Conservation (phyloP, 2,329 filamentous ascomycete genomes). For the Fusarium domesticum region DNA sequence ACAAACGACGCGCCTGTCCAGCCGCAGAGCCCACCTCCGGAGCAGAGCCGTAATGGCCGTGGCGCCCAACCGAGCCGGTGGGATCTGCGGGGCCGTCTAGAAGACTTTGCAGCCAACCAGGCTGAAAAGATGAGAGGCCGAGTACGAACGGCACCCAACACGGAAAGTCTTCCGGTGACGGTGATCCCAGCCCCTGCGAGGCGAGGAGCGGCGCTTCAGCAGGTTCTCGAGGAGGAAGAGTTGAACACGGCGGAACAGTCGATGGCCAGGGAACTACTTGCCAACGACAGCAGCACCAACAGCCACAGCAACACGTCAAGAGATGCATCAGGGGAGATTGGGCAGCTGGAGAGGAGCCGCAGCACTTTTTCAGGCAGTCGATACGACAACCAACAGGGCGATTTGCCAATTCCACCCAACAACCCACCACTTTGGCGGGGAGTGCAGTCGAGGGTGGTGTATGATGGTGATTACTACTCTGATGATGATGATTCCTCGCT, state of each 20-base stretch:
- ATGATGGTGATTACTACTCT: constrained; percentile 35
- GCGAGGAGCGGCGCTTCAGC: constrained; percentile 54
- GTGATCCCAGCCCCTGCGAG: constrained; percentile 61
- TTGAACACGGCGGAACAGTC: constrained; percentile 18
- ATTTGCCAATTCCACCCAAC: constrained; percentile 29
- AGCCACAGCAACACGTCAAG: constrained; percentile 27
- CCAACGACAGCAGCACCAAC: constrained; percentile 16
- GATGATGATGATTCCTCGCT: constrained; percentile 32
- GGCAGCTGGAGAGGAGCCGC: constrained; percentile 21
- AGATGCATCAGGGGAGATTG: constrained; percentile 20
- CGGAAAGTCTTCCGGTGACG: constrained; percentile 54
- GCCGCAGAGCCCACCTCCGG: constrained; percentile 4
- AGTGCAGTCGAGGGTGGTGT: constrained; percentile 33
- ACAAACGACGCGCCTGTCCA: constrained; percentile 6
- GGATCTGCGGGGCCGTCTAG: constrained; percentile 56
- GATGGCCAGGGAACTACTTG: constrained; percentile 7
- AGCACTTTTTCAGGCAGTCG: constrained; percentile 24
- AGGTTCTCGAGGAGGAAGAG: constrained; percentile 55
- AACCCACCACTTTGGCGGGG: constrained; percentile 46
- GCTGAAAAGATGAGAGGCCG: constrained; percentile 59
- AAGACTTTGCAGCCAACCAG: constrained; percentile 60
- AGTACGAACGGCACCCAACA: constrained; percentile 52
- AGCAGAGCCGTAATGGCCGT: constrained; percentile 1
- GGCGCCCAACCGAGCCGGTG: constrained; percentile 39
- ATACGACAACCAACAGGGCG: constrained; percentile 25